A percentile compares a stretch with the other conserved stretches of the same genome.
phyloP scores from a whole-genome alignment of 2,329 filamentous ascomycete species.

The Fusarium siculi region DNA sequence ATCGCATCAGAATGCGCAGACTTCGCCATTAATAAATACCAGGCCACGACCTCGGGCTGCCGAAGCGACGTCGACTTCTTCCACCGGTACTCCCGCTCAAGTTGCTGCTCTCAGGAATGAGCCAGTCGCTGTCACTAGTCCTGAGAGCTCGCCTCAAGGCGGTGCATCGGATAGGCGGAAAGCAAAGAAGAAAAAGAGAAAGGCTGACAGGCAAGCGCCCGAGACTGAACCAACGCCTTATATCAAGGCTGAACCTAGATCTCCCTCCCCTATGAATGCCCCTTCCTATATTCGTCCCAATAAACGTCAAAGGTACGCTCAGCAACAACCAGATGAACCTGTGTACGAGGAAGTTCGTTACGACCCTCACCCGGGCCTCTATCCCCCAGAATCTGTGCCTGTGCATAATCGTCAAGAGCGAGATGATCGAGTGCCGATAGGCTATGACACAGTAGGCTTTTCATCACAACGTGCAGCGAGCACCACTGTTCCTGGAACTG shows the following conservation, averaged over 20 bases:
- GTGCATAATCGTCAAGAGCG: slow-evolving; percentile 45
- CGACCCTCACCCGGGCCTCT: slow-evolving; percentile 51
- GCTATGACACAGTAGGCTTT: slow-evolving; percentile 47
- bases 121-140: slow-evolving; percentile 61
- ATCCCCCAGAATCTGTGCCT: slow-evolving; percentile 50
- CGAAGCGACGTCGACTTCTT: slow-evolving; percentile 32
- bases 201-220: slow-evolving; percentile 60
- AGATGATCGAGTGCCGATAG: slow-evolving; percentile 47
- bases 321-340: slow-evolving; percentile 51
- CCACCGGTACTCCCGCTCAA: slow-evolving; percentile 58
- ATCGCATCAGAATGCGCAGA: slow-evolving; percentile 77
- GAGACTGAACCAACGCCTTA: slow-evolving; percentile 61
- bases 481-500: slow-evolving; percentile 41
- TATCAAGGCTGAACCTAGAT: slow-evolving; percentile 74
- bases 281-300: slow-evolving; percentile 64
- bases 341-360: slow-evolving; percentile 54
- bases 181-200: slow-evolving; percentile 63
- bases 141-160: slow-evolving; percentile 69
- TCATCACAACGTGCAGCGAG: slow-evolving; percentile 42
- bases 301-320: slow-evolving; percentile 65
- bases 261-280: slow-evolving; percentile 67
- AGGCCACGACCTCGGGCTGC: slow-evolving; percentile 42
- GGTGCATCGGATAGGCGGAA: slow-evolving; percentile 61
- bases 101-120: slow-evolving; percentile 67
- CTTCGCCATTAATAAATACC: slow-evolving; percentile 66